Evolutionary conservation across 352 stramenopile species (phyloP).

Genomic region (Pythium phragmitis): DNA sequence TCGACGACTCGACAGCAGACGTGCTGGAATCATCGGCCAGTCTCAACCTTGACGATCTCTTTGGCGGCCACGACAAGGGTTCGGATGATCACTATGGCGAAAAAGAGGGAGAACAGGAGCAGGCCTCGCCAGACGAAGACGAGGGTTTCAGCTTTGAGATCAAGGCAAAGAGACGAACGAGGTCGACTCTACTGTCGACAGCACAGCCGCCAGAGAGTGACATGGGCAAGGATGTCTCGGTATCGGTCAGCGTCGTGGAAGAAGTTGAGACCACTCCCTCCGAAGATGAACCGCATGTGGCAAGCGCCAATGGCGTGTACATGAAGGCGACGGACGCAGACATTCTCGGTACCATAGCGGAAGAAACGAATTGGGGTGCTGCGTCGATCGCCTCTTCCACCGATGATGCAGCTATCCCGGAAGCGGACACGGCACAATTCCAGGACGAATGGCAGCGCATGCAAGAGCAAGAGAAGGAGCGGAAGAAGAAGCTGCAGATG

Average conservation of each 20-base stretch:
- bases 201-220: neutral
- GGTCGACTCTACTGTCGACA: neutral
- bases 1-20: conserved; percentile 13
- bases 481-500: conserved; percentile 60
- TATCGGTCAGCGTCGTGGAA: neutral
- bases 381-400: conserved; percentile 5
- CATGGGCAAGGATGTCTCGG: too few species aligned
- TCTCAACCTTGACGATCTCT: conserved; percentile 25
- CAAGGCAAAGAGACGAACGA: conserved; percentile 29
- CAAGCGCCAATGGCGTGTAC: neutral
- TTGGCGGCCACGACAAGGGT: neutral
- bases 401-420: neutral
- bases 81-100: neutral
- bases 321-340: neutral
- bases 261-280: neutral
- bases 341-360: neutral
- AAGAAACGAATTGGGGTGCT: conserved; percentile 10
- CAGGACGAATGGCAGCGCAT: conserved; percentile 68
- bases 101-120: conserved; percentile 21
- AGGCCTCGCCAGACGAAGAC: neutral
- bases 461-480: conserved; percentile 72
- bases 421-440: conserved; percentile 29
- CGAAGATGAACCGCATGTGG: neutral
- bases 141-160: conserved; percentile 58
- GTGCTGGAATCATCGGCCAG: conserved; percentile 6